Evolutionary conservation across 2,329 filamentous ascomycete species (phyloP).

Genomic region (Diaporthe helianthi): DNA sequence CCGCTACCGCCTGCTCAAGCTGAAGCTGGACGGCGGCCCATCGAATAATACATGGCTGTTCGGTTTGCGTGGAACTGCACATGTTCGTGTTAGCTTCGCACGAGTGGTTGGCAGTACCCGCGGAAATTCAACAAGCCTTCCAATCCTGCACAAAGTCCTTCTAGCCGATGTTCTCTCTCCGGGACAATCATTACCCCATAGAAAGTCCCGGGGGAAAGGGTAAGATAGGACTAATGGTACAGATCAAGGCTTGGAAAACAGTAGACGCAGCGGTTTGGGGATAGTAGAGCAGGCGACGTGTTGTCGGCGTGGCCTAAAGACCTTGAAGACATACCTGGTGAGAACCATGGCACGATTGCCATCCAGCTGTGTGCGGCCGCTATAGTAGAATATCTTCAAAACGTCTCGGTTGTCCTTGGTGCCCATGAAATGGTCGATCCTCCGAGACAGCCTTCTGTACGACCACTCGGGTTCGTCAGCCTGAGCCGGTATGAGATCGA

Average conservation of each 20-base stretch:
- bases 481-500: conserved; percentile 56
- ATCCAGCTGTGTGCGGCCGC: conserved; percentile 61
- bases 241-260: conserved; percentile 18
- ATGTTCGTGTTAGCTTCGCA: background rate
- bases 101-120: background rate
- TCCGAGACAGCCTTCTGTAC: conserved; percentile 60
- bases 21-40: conserved; percentile 65
- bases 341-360: conserved; percentile 64
- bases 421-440: conserved; percentile 60
- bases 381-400: conserved; percentile 66
- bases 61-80: conserved; percentile 54
- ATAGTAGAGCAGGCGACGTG: background rate
- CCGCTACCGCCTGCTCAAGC: conserved; percentile 61
- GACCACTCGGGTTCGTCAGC: conserved; percentile 54
- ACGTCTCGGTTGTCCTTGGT: conserved; percentile 61
- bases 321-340: conserved; percentile 56
- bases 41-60: conserved; percentile 55
- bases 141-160: background rate
- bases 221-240: conserved; percentile 23
- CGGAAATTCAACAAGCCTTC: background rate
- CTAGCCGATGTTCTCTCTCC: background rate
- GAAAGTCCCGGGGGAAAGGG: too few species aligned
- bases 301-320: background rate
- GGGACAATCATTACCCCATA: background rate
- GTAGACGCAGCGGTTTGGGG: too few species aligned